These are phyloP conservation scores for Penicillium subrubescens DNA, from an alignment of 495 filamentous ascomycete species.

Conservation along the genomic window DNA sequence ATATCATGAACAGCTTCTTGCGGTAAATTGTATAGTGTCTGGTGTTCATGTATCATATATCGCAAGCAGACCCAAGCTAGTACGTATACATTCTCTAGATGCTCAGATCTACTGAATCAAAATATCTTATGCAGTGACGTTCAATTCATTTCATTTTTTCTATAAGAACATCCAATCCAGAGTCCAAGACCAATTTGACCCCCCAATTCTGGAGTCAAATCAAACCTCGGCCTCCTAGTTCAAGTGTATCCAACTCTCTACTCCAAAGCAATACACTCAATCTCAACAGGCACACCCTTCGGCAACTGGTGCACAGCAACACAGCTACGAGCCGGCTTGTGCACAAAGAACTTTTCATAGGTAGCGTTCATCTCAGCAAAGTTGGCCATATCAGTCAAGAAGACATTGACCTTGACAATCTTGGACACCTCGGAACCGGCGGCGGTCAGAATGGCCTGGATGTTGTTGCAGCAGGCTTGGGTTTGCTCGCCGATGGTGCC, in stretches of 20 bases:
- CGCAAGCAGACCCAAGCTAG: background rate
- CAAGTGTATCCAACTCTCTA: slow-evolving; percentile 13
- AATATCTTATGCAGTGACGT: background rate
- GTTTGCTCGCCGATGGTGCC: slow-evolving; percentile 80
- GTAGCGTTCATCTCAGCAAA: slow-evolving; percentile 86
- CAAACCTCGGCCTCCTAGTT: no score
- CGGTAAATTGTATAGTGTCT: no score
- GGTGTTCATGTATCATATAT: no score
- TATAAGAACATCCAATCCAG: background rate
- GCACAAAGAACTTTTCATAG: slow-evolving; percentile 84
- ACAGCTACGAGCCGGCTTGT: slow-evolving; percentile 91
- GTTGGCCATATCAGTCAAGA: slow-evolving; percentile 82
- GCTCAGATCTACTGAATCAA: background rate
- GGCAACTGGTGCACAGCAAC: slow-evolving; percentile 88
- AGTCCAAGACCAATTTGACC: background rate
- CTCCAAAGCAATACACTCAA: slow-evolving; percentile 78
- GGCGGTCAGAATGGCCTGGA: slow-evolving; percentile 73
- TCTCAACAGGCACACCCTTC: slow-evolving; percentile 88
- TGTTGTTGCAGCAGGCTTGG: slow-evolving; percentile 71
- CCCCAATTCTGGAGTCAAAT: background rate
- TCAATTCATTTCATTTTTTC: slow-evolving; percentile 1
- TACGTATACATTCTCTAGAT: no score
- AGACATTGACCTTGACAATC: slow-evolving; percentile 77
- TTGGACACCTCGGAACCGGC: slow-evolving; percentile 74
- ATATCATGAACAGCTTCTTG: no score